These are phyloP conservation scores for Pseudogymnoascus sp. DNA, from an alignment of 2,329 filamentous ascomycete genomes.

Conservation along the genomic window DNA sequence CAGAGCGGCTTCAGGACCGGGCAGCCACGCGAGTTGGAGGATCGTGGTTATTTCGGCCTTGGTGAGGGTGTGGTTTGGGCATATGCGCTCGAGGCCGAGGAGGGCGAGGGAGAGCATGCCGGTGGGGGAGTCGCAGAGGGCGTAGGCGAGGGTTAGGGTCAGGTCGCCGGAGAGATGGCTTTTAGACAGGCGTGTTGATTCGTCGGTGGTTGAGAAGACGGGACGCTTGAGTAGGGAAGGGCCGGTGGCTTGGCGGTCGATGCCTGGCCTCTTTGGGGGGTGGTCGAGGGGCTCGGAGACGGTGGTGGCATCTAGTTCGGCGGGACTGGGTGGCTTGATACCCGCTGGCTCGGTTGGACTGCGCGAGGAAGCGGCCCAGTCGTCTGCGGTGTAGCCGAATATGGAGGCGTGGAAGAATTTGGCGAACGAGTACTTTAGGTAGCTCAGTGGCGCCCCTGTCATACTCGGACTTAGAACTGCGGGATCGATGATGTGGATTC, in stretches of 20 bases:
- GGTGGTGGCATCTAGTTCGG: not conserved
- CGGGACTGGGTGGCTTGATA: not conserved
- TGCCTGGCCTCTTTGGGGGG: not conserved
- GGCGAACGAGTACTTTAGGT: slow-evolving; percentile 50
- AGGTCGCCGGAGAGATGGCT: slow-evolving; percentile 37
- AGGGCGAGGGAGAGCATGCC: slow-evolving; percentile 49
- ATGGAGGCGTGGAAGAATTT: slow-evolving; percentile 39
- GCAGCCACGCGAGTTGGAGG: slow-evolving; percentile 56
- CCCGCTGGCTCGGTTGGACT: not conserved
- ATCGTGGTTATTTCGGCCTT: slow-evolving; percentile 50
- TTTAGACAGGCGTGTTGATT: slow-evolving; percentile 10
- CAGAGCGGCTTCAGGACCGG: slow-evolving; percentile 53
- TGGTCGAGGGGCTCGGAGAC: not conserved
- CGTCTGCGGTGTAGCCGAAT: slow-evolving; percentile 48
- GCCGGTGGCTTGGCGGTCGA: not conserved
- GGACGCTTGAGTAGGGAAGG: slow-evolving; percentile 17
- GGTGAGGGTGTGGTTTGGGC: slow-evolving; percentile 35
- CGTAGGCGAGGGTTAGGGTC: slow-evolving; percentile 45
- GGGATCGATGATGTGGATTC: slow-evolving; percentile 53
- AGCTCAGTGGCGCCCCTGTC: slow-evolving; percentile 37
- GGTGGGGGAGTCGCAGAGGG: slow-evolving; percentile 53
- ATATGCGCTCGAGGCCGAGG: slow-evolving; percentile 37
- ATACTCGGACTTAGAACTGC: slow-evolving; percentile 42
- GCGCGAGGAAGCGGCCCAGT: not conserved
- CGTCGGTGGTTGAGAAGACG: slow-evolving; percentile 14